These are phyloP conservation scores for Triangularia setosa DNA, from an alignment of 2,329 filamentous ascomycete species.

Conservation along the genomic window DNA sequence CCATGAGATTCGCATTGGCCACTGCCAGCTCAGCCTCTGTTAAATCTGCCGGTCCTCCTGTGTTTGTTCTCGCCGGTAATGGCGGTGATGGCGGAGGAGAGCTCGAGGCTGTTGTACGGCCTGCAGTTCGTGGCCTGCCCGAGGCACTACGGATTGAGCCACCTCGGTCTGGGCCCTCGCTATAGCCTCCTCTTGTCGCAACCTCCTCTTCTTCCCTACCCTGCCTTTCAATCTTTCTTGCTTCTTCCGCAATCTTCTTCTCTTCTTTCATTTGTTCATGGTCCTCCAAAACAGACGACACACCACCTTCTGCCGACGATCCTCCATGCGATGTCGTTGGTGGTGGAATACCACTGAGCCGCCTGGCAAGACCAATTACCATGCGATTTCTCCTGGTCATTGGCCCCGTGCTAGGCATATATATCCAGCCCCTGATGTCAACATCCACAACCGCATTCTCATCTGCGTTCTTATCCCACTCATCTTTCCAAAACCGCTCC, in stretches of 20 bases:
- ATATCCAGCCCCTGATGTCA: slow-evolving; percentile 94
- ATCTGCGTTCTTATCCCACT: slow-evolving; percentile 77
- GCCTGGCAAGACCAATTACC: slow-evolving; percentile 78
- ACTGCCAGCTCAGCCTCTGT: slow-evolving; percentile 69
- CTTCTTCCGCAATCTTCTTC: slow-evolving; percentile 69
- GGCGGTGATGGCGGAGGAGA: slow-evolving; percentile 44
- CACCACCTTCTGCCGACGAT: slow-evolving; percentile 6
- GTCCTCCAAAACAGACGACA: slow-evolving; percentile 34
- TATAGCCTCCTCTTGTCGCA: slow-evolving; percentile 70
- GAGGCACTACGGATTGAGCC: background rate
- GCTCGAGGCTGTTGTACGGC: slow-evolving; percentile 16
- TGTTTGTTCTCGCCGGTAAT: slow-evolving; percentile 36
- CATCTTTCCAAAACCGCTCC: slow-evolving; percentile 69
- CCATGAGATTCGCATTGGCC: slow-evolving; percentile 85
- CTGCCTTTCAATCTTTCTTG: slow-evolving; percentile 68
- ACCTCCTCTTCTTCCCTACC: slow-evolving; percentile 69
- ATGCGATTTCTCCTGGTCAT: slow-evolving; percentile 84
- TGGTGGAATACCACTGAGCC: slow-evolving; percentile 80
- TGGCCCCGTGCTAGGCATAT: slow-evolving; percentile 77
- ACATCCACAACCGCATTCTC: slow-evolving; percentile 87
- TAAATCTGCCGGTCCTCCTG: slow-evolving; percentile 49
- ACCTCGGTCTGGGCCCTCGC: slow-evolving; percentile 46
- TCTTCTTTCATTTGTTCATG: slow-evolving; percentile 51
- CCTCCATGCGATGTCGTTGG: slow-evolving; percentile 44
- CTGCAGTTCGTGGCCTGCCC: background rate